These are phyloP conservation scores for Westerdykella ornata DNA, from an alignment of 2,329 filamentous ascomycete genomes.

Conservation along the genomic window DNA sequence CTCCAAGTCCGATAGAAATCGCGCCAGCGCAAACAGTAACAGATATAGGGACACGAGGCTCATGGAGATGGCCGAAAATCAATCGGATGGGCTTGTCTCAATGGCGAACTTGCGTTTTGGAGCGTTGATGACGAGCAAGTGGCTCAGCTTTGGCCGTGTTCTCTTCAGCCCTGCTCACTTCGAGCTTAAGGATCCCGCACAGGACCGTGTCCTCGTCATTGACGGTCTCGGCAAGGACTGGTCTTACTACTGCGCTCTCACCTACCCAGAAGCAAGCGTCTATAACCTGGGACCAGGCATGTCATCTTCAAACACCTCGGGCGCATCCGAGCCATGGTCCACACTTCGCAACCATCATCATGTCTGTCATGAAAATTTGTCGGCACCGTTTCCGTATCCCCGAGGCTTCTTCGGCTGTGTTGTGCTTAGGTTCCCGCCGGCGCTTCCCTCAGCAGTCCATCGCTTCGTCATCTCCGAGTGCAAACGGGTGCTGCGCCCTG, in stretches of 20 bases:
- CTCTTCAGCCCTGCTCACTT: slow-evolving; percentile 74
- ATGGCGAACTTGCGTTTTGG: slow-evolving; percentile 72
- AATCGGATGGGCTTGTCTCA: slow-evolving; percentile 38
- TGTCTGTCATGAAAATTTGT: slow-evolving; percentile 59
- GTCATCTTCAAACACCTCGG: slow-evolving; percentile 14
- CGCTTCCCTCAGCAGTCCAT: slow-evolving; percentile 61
- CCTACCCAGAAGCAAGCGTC: slow-evolving; percentile 66
- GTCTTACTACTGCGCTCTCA: slow-evolving; percentile 79
- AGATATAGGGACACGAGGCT: slow-evolving; percentile 53
- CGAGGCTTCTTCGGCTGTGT: slow-evolving; percentile 68
- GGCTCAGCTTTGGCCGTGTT: slow-evolving; percentile 78
- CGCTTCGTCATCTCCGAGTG: slow-evolving; percentile 66
- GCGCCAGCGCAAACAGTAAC: slow-evolving; percentile 26
- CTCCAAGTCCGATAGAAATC: slow-evolving; percentile 30
- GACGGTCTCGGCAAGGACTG: slow-evolving; percentile 86
- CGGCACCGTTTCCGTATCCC: slow-evolving; percentile 66
- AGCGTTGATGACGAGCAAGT: slow-evolving; percentile 80
- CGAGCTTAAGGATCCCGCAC: slow-evolving; percentile 53
- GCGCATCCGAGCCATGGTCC: slow-evolving; percentile 27
- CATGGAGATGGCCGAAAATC: slow-evolving; percentile 38
- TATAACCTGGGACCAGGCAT: slow-evolving; percentile 57
- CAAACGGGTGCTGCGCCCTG: slow-evolving; percentile 69
- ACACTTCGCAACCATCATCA: slow-evolving; percentile 63
- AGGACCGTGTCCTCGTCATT: slow-evolving; percentile 66
- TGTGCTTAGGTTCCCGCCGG: slow-evolving; percentile 69